Base-by-base conservation (phyloP, 2,329 filamentous ascomycete genomes). In the Calonectria crousiana region DNA sequence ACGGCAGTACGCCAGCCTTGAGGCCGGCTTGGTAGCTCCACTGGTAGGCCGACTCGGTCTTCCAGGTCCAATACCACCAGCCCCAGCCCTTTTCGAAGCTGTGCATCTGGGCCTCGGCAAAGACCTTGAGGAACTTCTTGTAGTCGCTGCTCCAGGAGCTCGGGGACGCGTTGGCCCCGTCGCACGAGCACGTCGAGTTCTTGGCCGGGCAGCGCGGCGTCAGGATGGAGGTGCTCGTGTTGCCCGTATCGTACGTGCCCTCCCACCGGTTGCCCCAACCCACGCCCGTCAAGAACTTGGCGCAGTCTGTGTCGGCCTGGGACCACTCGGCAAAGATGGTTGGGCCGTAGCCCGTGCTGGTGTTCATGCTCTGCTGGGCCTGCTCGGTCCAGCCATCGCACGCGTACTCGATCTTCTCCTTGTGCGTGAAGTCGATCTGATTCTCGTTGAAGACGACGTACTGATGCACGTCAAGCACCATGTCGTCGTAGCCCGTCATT, bases 21-120 rank as follows among this genome's bases (percentile, higher is more conserved):
- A 96, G 87, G 0, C 95, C 96, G 76, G 92, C 89, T 85, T 96
- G 92, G 87, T 97, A 98, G 83, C 95, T 98, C 97, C 97, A 99
- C 86, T 98, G 95, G 74, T 92, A 89, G 64, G 94, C 93, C 77
- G 86, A 89, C 87, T 98, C 96, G 36, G 96, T 98, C 85, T 95
- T 92, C 96, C 97, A 98, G 41, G 96, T 98, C 97, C 97, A 99
- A 86, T 99, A 99, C 87, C 98, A 98, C 97, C 97, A 99, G 64
- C 97, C 97, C 93, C 94, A 97, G 8, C 95, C 95, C 76, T 93
- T 92, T 85, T 98, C 96, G 82, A 98, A 99, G 73, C 93, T 95
- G 79, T 93, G 90, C 95, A 99, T 99, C 87, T 99, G 97, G 69
- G 96, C 97, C 85, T 98, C 93, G 8, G 97, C 97, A 85, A 98